Conservation (phyloP, 768 basidiomycete species). For the Leucosporidium scottii region DNA sequence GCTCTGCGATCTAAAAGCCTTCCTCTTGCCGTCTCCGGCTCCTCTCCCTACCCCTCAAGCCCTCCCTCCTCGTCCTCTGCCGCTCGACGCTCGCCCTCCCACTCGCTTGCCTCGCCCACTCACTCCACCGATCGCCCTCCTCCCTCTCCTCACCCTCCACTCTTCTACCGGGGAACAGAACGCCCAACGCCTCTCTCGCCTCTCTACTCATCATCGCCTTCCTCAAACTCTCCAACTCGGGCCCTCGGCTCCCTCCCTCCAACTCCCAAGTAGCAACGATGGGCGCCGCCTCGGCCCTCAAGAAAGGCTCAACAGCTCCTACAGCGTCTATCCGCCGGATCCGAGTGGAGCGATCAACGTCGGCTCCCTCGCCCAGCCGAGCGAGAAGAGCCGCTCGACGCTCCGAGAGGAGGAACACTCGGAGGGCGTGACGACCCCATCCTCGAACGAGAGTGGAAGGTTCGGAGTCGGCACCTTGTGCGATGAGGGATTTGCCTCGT, state of each 20-base stretch:
- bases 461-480: too few relatives aligned
- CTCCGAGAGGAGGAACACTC: conserved; percentile 19
- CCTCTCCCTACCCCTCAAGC: too few relatives aligned
- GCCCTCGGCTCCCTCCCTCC: conserved; percentile 14
- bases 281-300: conserved; percentile 18
- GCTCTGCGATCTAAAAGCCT: too few relatives aligned
- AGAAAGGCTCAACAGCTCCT: conserved; percentile 1
- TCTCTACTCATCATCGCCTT: conserved; percentile 14
- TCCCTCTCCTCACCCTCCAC: too few relatives aligned
- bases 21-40: too few relatives aligned
- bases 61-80: too few relatives aligned
- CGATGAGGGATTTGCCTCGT: conserved; percentile 3
- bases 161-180: conserved; percentile 10
- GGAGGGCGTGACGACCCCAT: conserved; percentile 27
- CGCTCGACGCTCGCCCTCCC: too few relatives aligned
- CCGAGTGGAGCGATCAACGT: background rate
- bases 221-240: conserved; percentile 12
- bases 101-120: too few relatives aligned
- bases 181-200: conserved; percentile 1
- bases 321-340: background rate
- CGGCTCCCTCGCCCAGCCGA: background rate
- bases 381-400: background rate
- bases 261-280: conserved; percentile 27
- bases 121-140: too few relatives aligned
- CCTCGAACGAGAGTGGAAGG: conserved; percentile 6